phyloP scores from a whole-genome alignment of 176 grass and related monocot species.

The Avena eriantha region DNA sequence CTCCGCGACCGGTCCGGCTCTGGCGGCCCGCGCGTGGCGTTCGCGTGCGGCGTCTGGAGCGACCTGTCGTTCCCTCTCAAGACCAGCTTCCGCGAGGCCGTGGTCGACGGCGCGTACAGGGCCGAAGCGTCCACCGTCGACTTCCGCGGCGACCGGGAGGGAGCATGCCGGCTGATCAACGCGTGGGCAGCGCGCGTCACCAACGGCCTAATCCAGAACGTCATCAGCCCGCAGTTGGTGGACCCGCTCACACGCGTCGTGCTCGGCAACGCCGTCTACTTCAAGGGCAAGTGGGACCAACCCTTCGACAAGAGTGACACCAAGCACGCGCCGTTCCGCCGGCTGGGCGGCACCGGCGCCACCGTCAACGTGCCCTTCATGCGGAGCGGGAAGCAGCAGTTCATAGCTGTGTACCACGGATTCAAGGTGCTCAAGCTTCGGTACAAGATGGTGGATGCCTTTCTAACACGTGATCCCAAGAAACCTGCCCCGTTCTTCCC shows the following conservation, averaged over 20 bases:
- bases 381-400: background rate
- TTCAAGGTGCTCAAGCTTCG: background rate
- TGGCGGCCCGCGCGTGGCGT: background rate
- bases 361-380: background rate
- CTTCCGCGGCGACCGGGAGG: background rate
- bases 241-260: background rate
- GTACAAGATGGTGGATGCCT: background rate
- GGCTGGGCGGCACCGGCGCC: background rate
- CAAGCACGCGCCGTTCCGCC: background rate
- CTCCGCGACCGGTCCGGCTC: no score
- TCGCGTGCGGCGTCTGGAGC: background rate
- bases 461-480: background rate
- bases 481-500: background rate
- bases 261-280: background rate
- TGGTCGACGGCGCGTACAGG: background rate
- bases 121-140: background rate
- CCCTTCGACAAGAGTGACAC: background rate
- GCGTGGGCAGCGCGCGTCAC: no score
- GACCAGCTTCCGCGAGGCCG: background rate
- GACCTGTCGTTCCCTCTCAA: background rate
- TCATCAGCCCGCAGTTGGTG: background rate
- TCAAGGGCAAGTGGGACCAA: background rate
- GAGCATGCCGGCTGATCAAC: background rate
- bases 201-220: background rate
- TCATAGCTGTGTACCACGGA: background rate